Conservation (phyloP, 208 protist species). For the Balamuthia mandrillaris region DNA sequence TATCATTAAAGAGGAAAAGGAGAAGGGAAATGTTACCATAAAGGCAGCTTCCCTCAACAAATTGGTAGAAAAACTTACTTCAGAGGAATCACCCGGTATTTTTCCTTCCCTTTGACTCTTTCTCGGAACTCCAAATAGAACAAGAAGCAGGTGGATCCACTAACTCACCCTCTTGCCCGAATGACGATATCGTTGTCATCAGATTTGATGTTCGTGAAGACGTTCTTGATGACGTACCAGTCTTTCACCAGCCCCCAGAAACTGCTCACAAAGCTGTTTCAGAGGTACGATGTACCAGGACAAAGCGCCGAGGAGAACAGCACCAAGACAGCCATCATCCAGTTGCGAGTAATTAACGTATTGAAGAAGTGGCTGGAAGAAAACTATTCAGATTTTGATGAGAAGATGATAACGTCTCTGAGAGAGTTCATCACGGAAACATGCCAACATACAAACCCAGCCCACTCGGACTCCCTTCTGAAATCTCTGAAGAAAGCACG, state of each 20-base stretch:
- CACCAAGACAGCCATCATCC: not conserved
- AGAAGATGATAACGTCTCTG: not conserved
- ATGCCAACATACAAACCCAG: not conserved
- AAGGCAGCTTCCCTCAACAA: not conserved
- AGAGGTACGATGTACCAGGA: slow-evolving; percentile 33
- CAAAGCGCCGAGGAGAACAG: not conserved
- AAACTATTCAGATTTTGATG: not conserved
- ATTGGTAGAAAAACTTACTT: not conserved
- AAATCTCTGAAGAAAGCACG: not conserved
- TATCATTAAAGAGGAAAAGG: not conserved
- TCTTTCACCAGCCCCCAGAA: slow-evolving; percentile 29
- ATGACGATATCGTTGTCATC: not conserved
- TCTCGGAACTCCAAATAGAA: too few relatives aligned
- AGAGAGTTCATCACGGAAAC: not conserved
- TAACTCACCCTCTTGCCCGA: too few relatives aligned
- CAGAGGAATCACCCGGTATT: not conserved
- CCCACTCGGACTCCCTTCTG: not conserved
- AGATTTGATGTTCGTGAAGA: not conserved
- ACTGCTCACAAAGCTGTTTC: slow-evolving; percentile 29
- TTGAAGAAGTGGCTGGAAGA: not conserved
- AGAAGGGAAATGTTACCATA: not conserved
- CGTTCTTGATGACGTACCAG: slow-evolving; percentile 38
- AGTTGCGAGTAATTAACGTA: not conserved
- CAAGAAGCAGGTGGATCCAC: too few relatives aligned
- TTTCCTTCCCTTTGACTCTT: not conserved